phyloP scores from a whole-genome alignment of 176 grass and related monocot genomes.

The Carex myosuroides region DNA sequence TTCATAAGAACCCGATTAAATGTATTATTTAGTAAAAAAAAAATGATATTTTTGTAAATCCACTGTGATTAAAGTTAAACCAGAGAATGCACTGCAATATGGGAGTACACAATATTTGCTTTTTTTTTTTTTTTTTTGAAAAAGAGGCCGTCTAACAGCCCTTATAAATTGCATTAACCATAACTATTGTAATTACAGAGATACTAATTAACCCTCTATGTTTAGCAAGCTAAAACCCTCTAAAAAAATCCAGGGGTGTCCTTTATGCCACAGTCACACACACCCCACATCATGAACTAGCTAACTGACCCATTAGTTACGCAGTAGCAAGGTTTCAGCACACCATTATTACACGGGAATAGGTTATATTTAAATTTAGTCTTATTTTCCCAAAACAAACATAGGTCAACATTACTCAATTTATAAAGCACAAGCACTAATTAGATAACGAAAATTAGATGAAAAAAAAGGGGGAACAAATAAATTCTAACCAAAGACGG shows the following conservation, averaged over 20 bases:
- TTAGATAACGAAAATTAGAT: background rate
- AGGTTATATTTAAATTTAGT: background rate
- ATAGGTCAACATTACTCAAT: background rate
- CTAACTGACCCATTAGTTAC: no score
- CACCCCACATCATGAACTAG: no score
- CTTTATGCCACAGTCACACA: no score
- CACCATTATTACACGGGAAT: no score
- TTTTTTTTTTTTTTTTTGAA: no score
- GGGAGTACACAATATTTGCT: background rate
- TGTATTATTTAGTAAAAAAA: background rate
- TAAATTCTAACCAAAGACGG: slow-evolving; percentile 52
- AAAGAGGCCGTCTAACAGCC: no score
- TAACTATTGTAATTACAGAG: no score
- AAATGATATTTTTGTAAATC: background rate
- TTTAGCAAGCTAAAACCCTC: no score
- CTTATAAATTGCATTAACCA: no score
- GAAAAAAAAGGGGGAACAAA: background rate
- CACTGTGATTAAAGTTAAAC: background rate
- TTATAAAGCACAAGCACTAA: background rate
- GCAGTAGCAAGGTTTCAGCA: no score
- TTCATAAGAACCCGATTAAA: background rate
- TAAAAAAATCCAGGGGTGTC: no score
- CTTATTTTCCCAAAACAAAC: background rate
- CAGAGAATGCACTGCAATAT: background rate
- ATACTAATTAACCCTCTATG: no score